These are phyloP conservation scores for Raddia distichophylla DNA, from an alignment of 176 grass and related monocot species.

Conservation along the genomic window DNA sequence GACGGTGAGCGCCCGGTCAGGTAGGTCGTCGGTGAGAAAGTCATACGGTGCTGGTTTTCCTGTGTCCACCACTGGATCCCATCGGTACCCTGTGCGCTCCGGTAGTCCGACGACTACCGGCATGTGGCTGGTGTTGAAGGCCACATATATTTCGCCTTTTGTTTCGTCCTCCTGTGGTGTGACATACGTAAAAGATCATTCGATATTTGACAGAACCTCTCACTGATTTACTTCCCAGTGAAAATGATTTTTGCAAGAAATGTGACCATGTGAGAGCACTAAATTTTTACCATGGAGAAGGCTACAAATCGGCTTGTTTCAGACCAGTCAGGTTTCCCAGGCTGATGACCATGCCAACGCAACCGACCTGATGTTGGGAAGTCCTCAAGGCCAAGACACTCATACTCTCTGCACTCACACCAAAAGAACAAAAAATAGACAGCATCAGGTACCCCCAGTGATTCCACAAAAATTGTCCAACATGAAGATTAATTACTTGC, in stretches of 20 bases:
- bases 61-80: constrained; percentile 87
- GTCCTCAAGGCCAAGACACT: constrained; percentile 73
- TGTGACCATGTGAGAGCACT: neutral
- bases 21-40: constrained; percentile 72
- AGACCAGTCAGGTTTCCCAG: constrained; percentile 73
- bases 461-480: constrained; percentile 10
- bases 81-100: constrained; percentile 57
- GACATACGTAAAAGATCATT: neutral
- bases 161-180: constrained; percentile 58
- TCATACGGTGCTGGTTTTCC: constrained; percentile 75
- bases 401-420: constrained; percentile 62
- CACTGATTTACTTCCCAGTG: neutral
- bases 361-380: constrained; percentile 71
- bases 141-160: constrained; percentile 82
- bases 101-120: constrained; percentile 56
- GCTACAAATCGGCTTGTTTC: constrained; percentile 82
- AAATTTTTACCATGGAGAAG: constrained; percentile 65
- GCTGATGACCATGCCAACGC: constrained; percentile 85
- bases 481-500: constrained; percentile 50
- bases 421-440: neutral
- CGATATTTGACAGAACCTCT: neutral
- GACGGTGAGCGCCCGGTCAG: constrained; percentile 36
- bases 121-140: constrained; percentile 86
- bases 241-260: neutral
- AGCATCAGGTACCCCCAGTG: neutral